Percentiles rank a stretch among this genome's conserved stretches.
phyloP scores from a whole-genome alignment of 768 basidiomycete genomes.

The Xerocomellus dryophilus region DNA sequence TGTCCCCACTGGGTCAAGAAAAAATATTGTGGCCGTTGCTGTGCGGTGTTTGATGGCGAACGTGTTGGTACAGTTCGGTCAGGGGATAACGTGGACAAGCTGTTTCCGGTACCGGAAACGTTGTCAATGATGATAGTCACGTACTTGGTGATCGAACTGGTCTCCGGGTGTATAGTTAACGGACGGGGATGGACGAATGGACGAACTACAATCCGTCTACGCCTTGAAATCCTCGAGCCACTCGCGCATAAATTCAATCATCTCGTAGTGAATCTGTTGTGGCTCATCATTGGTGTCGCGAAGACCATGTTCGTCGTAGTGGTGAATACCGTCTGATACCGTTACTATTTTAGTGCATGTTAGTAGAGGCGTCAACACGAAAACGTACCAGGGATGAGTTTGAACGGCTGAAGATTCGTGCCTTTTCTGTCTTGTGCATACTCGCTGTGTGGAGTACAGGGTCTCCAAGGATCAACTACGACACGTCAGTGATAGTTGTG shows the following conservation, averaged over 20 bases:
- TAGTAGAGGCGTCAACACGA: not conserved
- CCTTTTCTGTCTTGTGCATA: constrained; percentile 68
- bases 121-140: not conserved
- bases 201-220: constrained; percentile 1
- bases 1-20: not conserved
- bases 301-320: constrained; percentile 72
- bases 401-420: constrained; percentile 75
- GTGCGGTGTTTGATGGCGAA: not conserved
- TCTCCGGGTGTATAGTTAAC: too few relatives aligned
- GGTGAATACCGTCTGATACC: constrained; percentile 63
- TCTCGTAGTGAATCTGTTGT: constrained; percentile 73
- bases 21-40: not conserved
- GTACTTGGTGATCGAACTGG: not conserved
- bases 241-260: constrained; percentile 69
- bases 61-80: too few relatives aligned
- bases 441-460: constrained; percentile 77
- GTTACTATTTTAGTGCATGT: not conserved
- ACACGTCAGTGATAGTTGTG: not conserved
- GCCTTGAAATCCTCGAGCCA: constrained; percentile 59
- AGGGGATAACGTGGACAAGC: not conserved
- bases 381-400: constrained; percentile 75
- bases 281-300: constrained; percentile 63
- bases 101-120: not conserved
- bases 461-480: constrained; percentile 87
- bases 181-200: not conserved